Conservation (phyloP, 345 rosid species). For the Sisymbrium altissimum region DNA sequence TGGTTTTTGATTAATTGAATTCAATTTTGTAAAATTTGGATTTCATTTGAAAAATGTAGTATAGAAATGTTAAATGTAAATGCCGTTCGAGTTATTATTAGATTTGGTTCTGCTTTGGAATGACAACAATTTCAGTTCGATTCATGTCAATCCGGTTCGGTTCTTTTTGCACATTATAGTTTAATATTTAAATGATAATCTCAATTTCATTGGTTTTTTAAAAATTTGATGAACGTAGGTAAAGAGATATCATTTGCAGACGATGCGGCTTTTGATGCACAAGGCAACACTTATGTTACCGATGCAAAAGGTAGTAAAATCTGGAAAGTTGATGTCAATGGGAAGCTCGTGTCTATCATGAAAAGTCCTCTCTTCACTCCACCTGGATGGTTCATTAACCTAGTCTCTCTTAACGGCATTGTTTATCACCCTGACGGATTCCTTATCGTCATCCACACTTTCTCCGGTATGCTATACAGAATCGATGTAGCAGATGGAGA, state of each 20-base stretch:
- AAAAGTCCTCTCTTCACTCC: conserved; percentile 56
- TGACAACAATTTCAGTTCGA: too few relatives aligned
- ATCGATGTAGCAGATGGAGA: conserved; percentile 42
- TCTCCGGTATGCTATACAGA: conserved; percentile 57
- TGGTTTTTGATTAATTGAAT: too few relatives aligned
- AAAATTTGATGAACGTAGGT: conserved; percentile 4
- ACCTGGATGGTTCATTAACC: conserved; percentile 60
- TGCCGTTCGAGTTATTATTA: too few relatives aligned
- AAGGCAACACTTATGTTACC: conserved; percentile 71
- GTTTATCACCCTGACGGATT: conserved; percentile 78
- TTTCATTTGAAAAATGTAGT: too few relatives aligned
- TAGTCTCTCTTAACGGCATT: conserved; percentile 68
- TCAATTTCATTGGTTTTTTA: too few relatives aligned
- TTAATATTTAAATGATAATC: too few relatives aligned
- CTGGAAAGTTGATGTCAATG: conserved; percentile 65
- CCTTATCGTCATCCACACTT: conserved; percentile 66
- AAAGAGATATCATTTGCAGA: conserved; percentile 70
- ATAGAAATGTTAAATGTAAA: too few relatives aligned
- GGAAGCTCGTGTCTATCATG: conserved; percentile 50
- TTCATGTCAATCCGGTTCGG: too few relatives aligned
- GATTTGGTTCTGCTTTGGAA: too few relatives aligned
- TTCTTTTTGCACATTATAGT: too few relatives aligned
- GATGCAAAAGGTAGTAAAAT: conserved; percentile 63
- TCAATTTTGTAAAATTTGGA: too few relatives aligned
- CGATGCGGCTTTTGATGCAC: conserved; percentile 65